These are phyloP conservation scores for Ogataea chonburiensis DNA, from an alignment of 805 yeast genomes.

Conservation along the genomic window DNA sequence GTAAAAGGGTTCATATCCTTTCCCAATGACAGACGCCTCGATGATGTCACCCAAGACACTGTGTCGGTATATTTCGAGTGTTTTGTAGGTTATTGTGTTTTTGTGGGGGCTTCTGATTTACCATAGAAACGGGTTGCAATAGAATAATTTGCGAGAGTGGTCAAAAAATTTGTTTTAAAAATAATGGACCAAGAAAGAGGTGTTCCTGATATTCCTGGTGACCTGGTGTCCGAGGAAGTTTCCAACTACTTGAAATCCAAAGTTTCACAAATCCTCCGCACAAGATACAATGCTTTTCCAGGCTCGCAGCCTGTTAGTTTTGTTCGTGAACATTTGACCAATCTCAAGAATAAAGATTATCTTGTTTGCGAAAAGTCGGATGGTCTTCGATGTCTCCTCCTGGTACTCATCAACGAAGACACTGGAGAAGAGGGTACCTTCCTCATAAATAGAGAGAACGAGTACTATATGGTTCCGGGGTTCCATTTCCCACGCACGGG, in stretches of 20 bases:
- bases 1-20: too few species aligned
- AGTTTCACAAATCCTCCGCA: constrained; percentile 61
- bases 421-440: constrained; percentile 85
- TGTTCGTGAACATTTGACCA: constrained; percentile 68
- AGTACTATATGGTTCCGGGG: constrained; percentile 75
- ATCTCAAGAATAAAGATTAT: constrained; percentile 70
- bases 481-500: constrained; percentile 72
- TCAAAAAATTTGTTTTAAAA: constrained; percentile 2
- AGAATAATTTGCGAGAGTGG: too few species aligned
- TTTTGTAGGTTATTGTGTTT: too few species aligned
- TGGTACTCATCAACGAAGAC: constrained; percentile 57
- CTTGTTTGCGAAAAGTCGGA: constrained; percentile 95
- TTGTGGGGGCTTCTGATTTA: too few species aligned
- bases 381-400: constrained; percentile 82
- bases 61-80: too few species aligned
- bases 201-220: constrained; percentile 88
- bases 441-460: constrained; percentile 84
- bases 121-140: too few species aligned
- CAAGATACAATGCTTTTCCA: constrained; percentile 63
- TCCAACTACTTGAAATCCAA: constrained; percentile 64
- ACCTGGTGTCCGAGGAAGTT: constrained; percentile 67
- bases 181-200: constrained; percentile 38
- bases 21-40: too few species aligned
- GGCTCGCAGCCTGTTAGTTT: constrained; percentile 97
- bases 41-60: too few species aligned